phyloP scores from a whole-genome alignment of 306 rosid genomes.

The Ormosia emarginata region DNA sequence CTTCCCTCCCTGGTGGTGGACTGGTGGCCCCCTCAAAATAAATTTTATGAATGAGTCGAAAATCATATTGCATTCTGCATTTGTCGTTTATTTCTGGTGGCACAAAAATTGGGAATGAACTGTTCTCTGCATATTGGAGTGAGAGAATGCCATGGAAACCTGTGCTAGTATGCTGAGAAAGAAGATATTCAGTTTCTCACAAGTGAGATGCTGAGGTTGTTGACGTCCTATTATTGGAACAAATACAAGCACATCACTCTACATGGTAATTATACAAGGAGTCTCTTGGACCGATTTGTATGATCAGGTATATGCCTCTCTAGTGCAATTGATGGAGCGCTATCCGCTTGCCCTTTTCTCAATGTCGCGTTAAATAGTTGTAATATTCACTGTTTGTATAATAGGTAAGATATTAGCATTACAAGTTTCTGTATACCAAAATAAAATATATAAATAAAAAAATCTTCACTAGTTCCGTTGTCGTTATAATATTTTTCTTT shows the following conservation, averaged over 20 bases:
- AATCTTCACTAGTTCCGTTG: not conserved
- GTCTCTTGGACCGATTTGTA: not conserved
- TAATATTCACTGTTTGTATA: not conserved
- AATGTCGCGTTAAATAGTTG: not conserved
- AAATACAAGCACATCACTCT: not conserved
- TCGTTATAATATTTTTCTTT: not conserved
- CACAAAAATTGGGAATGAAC: not conserved
- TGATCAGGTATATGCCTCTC: not conserved
- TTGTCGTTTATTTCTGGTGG: not conserved
- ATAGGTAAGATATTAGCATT: not conserved
- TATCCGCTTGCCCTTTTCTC: not conserved
- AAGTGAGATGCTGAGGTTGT: constrained; percentile 3
- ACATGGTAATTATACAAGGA: not conserved
- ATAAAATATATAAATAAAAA: not conserved
- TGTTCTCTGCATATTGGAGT: not conserved
- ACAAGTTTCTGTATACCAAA: not conserved
- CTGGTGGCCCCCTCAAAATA: not conserved
- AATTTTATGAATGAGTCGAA: constrained; percentile 2
- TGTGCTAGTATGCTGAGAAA: not conserved
- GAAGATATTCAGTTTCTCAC: not conserved
- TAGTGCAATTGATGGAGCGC: not conserved
- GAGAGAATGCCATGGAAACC: not conserved
- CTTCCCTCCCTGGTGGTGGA: not conserved
- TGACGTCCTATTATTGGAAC: not conserved
- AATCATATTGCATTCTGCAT: not conserved